A percentile compares a stretch with the other conserved stretches of the same genome.
These are phyloP conservation scores for Elsinoe australis DNA, from an alignment of 2,329 filamentous ascomycete genomes.

Conservation along the genomic window DNA sequence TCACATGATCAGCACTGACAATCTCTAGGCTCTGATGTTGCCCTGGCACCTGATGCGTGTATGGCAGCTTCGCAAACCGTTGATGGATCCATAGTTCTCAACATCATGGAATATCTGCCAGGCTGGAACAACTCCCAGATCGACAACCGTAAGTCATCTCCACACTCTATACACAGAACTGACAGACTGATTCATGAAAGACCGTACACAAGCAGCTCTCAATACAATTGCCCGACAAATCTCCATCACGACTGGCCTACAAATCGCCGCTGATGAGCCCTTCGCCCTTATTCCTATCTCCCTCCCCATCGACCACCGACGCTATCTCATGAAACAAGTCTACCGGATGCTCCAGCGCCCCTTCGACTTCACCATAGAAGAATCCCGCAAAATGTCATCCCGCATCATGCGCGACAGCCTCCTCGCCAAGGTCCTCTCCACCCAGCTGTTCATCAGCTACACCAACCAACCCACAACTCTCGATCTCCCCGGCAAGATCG, in stretches of 20 bases:
- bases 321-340: conserved; percentile 59
- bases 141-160: background rate
- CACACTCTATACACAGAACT: no score
- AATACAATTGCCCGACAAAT: conserved; percentile 31
- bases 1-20: conserved; percentile 42
- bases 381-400: conserved; percentile 51
- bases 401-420: conserved; percentile 63
- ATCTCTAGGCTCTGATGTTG: conserved; percentile 29
- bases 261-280: conserved; percentile 43
- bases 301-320: conserved; percentile 50
- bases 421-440: conserved; percentile 68
- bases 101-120: conserved; percentile 36
- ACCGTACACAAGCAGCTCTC: conserved; percentile 25
- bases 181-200: no score
- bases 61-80: conserved; percentile 38
- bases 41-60: conserved; percentile 43
- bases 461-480: conserved; percentile 51
- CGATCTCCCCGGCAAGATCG: conserved; percentile 62
- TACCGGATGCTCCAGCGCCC: conserved; percentile 63
- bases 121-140: conserved; percentile 20
- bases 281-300: conserved; percentile 36
- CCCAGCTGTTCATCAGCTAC: conserved; percentile 72
- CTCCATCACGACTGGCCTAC: conserved; percentile 33
- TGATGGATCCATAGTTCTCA: conserved; percentile 38
- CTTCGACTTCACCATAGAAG: conserved; percentile 75